phyloP scores from a whole-genome alignment of 768 basidiomycete genomes.

The Boletus pseudo-olivaceus region DNA sequence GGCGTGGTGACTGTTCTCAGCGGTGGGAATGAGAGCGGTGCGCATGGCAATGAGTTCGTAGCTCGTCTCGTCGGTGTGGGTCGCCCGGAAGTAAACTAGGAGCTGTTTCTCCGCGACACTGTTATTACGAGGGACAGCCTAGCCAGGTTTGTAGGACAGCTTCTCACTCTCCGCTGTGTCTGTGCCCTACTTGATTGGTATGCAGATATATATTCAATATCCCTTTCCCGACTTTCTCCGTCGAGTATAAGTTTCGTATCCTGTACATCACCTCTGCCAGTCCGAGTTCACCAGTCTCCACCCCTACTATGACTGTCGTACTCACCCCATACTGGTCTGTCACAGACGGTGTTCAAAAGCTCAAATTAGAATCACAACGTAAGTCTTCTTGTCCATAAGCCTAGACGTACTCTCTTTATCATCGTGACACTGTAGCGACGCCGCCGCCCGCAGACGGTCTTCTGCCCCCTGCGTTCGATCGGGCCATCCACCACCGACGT shows the following conservation, averaged over 20 bases:
- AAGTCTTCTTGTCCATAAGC: constrained; percentile 1
- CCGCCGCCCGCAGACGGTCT: constrained; percentile 50
- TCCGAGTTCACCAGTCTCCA: not conserved
- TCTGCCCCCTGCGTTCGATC: constrained; percentile 56
- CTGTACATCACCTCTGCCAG: not conserved
- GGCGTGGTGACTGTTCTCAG: too few species aligned
- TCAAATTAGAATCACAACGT: constrained; percentile 61
- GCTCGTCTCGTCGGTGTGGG: too few species aligned
- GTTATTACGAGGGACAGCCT: too few species aligned
- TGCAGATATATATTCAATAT: not conserved
- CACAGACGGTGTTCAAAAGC: constrained; percentile 62
- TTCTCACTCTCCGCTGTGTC: not conserved
- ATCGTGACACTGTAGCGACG: constrained; percentile 33
- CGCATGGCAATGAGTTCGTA: too few species aligned
- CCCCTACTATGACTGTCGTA: constrained; percentile 47
- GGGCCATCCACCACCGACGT: constrained; percentile 51
- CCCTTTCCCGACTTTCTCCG: constrained; percentile 11
- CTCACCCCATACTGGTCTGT: constrained; percentile 67
- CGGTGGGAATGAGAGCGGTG: too few species aligned
- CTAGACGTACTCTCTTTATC: constrained; percentile 3
- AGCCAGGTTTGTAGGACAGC: not conserved
- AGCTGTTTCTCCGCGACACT: too few species aligned
- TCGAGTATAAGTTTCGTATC: not conserved
- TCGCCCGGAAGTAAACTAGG: too few species aligned
- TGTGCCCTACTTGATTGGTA: not conserved